These are phyloP conservation scores for Globisporangium carolinianum DNA, from an alignment of 352 stramenopile genomes.

Conservation along the genomic window DNA sequence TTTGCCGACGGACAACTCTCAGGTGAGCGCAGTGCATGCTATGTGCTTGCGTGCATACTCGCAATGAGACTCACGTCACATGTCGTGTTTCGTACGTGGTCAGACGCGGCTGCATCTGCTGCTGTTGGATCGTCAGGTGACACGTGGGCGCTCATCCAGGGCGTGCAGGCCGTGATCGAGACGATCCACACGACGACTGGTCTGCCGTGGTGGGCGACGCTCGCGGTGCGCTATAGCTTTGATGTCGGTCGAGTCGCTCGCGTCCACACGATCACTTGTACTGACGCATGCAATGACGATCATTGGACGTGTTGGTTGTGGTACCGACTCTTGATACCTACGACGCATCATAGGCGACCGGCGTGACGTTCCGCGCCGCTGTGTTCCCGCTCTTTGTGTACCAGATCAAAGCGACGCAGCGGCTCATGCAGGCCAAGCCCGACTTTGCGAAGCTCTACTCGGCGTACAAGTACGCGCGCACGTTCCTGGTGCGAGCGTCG, in stretches of 20 bases:
- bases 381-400: conserved; percentile 73
- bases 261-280: background rate
- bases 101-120: conserved; percentile 24
- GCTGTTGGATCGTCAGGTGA: conserved; percentile 16
- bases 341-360: conserved; percentile 26
- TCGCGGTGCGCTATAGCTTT: conserved; percentile 24
- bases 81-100: conserved; percentile 1
- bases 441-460: conserved; percentile 67
- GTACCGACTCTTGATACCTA: too few relatives aligned
- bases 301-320: conserved; percentile 4
- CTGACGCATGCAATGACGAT: background rate
- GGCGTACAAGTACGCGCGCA: conserved; percentile 66
- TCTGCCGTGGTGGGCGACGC: conserved; percentile 71
- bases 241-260: too few relatives aligned
- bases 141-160: conserved; percentile 44
- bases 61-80: background rate
- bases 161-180: conserved; percentile 52
- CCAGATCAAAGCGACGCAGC: conserved; percentile 62
- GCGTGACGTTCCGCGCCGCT: conserved; percentile 49
- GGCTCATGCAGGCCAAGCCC: conserved; percentile 42
- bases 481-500: conserved; percentile 37
- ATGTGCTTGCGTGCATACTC: background rate
- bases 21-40: conserved; percentile 11
- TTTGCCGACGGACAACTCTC: conserved; percentile 26
- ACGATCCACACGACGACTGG: conserved; percentile 55